phyloP scores from a whole-genome alignment of 768 basidiomycete genomes.

The Aureoboletus auriporus region DNA sequence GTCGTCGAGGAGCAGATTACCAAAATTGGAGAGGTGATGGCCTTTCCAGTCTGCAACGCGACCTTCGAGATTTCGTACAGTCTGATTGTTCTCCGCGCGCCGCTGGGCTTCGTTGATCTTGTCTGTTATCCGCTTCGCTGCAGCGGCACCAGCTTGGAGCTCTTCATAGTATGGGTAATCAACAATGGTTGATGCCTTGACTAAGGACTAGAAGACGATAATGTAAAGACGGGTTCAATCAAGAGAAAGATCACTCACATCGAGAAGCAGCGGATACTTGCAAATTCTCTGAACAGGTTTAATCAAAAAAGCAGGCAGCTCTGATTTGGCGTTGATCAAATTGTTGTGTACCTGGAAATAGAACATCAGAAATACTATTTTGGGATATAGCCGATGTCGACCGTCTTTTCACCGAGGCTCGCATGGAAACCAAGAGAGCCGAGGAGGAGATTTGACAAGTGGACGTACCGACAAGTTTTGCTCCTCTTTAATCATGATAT shows the following conservation, averaged over 20 bases:
- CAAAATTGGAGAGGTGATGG: slow-evolving; percentile 92
- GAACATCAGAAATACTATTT: slow-evolving; percentile 21
- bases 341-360: slow-evolving; percentile 63
- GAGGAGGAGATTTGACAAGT: slow-evolving; percentile 11
- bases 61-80: slow-evolving; percentile 77
- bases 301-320: slow-evolving; percentile 94
- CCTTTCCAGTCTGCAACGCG: slow-evolving; percentile 99
- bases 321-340: slow-evolving; percentile 86
- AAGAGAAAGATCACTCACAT: slow-evolving; percentile 47
- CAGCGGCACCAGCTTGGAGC: slow-evolving; percentile 76
- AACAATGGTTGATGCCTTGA: slow-evolving; percentile 61
- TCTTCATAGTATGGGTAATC: slow-evolving; percentile 76
- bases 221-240: slow-evolving; percentile 9
- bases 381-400: slow-evolving; percentile 3
- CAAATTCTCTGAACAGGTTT: slow-evolving; percentile 98
- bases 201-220: slow-evolving; percentile 49
- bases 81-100: slow-evolving; percentile 85
- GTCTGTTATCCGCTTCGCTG: slow-evolving; percentile 90
- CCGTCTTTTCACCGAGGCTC: slow-evolving; percentile 23
- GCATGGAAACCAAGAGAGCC: slow-evolving; percentile 10
- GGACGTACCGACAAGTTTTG: slow-evolving; percentile 76
- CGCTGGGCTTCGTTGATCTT: slow-evolving; percentile 95
- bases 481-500: slow-evolving; percentile 82
- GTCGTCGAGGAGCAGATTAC: slow-evolving; percentile 91
- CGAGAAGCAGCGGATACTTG: slow-evolving; percentile 95